Percentiles rank a stretch among this genome's conserved stretches.
These are phyloP conservation scores for Calycina herbarum DNA, from an alignment of 2,329 filamentous ascomycete species.

Conservation along the genomic window DNA sequence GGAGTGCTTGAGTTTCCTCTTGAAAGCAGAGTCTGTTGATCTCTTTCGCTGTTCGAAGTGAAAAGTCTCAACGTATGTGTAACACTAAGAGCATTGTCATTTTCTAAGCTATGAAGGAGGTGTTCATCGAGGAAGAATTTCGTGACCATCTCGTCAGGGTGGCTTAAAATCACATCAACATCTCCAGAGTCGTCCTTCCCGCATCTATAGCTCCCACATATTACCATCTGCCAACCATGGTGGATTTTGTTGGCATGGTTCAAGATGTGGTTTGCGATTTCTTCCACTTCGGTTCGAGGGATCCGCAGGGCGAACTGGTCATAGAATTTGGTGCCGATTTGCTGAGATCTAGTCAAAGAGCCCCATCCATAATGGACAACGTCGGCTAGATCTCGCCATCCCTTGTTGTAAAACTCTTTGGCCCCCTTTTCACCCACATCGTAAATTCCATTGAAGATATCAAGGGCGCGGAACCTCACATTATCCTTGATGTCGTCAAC, in stretches of 20 bases:
- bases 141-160: constrained; percentile 70
- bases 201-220: constrained; percentile 68
- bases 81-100: constrained; percentile 57
- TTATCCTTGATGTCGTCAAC: constrained; percentile 65
- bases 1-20: constrained; percentile 43
- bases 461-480: constrained; percentile 61
- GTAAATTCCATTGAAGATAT: constrained; percentile 82
- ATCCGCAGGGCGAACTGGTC: constrained; percentile 78
- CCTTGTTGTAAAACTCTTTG: constrained; percentile 73
- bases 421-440: constrained; percentile 86
- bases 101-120: constrained; percentile 71
- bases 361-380: constrained; percentile 81
- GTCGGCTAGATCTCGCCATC: constrained; percentile 85
- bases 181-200: constrained; percentile 70
- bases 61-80: constrained; percentile 79
- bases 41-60: constrained; percentile 68
- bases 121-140: constrained; percentile 64
- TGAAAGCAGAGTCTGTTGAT: constrained; percentile 60
- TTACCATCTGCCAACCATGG: constrained; percentile 55
- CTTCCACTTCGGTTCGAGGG: constrained; percentile 69
- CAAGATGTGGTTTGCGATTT: constrained; percentile 64
- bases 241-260: constrained; percentile 65
- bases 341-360: constrained; percentile 73
- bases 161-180: constrained; percentile 82
- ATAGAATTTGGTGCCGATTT: constrained; percentile 93